Base-by-base conservation (phyloP, 148 eudicot species). In the Polygonum aviculare region DNA sequence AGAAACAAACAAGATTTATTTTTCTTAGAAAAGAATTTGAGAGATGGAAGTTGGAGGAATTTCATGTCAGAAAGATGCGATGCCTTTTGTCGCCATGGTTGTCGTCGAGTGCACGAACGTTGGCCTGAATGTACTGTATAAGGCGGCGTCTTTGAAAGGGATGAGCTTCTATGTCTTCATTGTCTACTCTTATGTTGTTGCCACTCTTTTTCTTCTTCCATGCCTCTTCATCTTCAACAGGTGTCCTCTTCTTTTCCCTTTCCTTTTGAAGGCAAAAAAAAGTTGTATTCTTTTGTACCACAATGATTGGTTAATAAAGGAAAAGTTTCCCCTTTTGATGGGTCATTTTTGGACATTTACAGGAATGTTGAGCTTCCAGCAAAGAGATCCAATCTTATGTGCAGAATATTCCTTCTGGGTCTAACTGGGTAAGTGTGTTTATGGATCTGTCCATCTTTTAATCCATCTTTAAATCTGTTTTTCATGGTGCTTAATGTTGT, bases 111-210 rank as follows among this genome's bases (percentile, higher is more conserved):
- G 84, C 74, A 72, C 76, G 2, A 79, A 80, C 65, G 85, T 87
- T 12, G 86, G 84, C 1, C 22, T 78, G 0, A 82, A 79, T 73
- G 81, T 79, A 4, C 73, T 87, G 11, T 81, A 77, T 75, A 87
- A 87, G 44, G 89, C 89, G 15, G 89, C 87, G 11, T 80, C 85
- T 41, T n/a, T 16, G 10, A 78, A 78, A 63, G 89, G 89, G 11
- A 79, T 87, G 86, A 87, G 80, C 73, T 78, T 82, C 41, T 78
- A 77, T 74, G 87, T 87, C 39, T 84, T 84, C 75, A 50, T 81
- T 59, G 85, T 79, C 44, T 87, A 87, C 78, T 79, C 86, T 75
- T 81, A 82, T 76, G 50, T 81, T 72, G 69, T 84, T 41, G 79
- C 84, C 62, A 69, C 84, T 51, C 22, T 87, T 8, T 2, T 81